phyloP scores from a whole-genome alignment of 2,329 filamentous ascomycete species.

The Aspergillus awamori region DNA sequence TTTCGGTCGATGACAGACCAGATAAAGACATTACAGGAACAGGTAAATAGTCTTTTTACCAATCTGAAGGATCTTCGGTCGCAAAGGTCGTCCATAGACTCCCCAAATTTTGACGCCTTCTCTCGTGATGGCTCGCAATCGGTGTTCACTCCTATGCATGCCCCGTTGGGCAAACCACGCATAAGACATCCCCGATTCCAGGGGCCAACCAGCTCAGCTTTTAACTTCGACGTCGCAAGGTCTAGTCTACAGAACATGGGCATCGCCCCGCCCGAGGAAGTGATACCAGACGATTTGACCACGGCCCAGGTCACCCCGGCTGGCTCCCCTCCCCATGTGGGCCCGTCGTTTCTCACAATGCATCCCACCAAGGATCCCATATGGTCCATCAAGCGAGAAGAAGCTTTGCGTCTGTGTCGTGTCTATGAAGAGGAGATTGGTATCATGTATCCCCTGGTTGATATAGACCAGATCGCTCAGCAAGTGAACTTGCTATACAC shows the following conservation, averaged over 20 bases:
- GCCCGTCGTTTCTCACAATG: slow-evolving; percentile 37
- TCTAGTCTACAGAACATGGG: slow-evolving; percentile 88
- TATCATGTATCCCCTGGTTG: slow-evolving; percentile 85
- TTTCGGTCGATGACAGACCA: slow-evolving; percentile 80
- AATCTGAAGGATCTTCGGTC: slow-evolving; percentile 69
- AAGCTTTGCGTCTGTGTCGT: slow-evolving; percentile 75
- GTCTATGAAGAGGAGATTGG: slow-evolving; percentile 89
- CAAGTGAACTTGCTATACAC: slow-evolving; percentile 71
- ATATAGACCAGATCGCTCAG: slow-evolving; percentile 70
- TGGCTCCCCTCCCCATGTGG: slow-evolving; percentile 44
- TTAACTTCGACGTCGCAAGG: slow-evolving; percentile 84
- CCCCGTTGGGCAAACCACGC: slow-evolving; percentile 50
- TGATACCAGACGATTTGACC: slow-evolving; percentile 60
- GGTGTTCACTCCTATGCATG: slow-evolving; percentile 42
- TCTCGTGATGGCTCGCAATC: slow-evolving; percentile 45
- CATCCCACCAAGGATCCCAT: slow-evolving; percentile 71
- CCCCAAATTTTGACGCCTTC: slow-evolving; percentile 38
- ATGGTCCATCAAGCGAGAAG: slow-evolving; percentile 74
- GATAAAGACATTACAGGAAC: slow-evolving; percentile 75
- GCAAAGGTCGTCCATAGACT: slow-evolving; percentile 42
- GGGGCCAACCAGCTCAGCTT: slow-evolving; percentile 82
- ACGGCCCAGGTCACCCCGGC: slow-evolving; percentile 58
- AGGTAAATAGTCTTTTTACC: slow-evolving; percentile 76
- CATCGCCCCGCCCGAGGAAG: slow-evolving; percentile 66
- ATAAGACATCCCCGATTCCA: slow-evolving; percentile 69